Base-by-base conservation (phyloP, 345 rosid genomes). In the Pistacia atlantica region DNA sequence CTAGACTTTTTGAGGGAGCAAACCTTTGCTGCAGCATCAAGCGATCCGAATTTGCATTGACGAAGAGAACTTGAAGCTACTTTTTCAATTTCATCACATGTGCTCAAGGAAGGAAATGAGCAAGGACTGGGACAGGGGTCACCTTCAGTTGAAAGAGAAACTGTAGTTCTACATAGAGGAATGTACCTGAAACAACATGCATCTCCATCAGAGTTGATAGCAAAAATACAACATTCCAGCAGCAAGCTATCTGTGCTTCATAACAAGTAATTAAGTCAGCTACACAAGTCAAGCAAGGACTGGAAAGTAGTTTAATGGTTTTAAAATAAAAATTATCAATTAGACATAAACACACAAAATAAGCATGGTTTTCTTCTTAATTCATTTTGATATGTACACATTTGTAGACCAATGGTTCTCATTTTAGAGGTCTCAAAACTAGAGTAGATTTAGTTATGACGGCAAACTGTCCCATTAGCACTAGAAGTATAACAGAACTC, bases 21-120 rank as follows among this genome's bases (percentile, higher is more conserved):
- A 25, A 90, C 99, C 98, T 96, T 96, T 58, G 90, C 91, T 74
- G 83, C 97, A 76, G 92, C 93, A 57, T 88, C 87, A 82, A 83
- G 74, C 25, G 96, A 89, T 77, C 94, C 96, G 67, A 89, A 76
- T 73, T 86, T 87, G 89, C 92, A 93, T n/a, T 28, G 85, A 73
- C 83, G 70, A 69, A 93, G 83, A 68, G 89, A 88, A 81, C 90
- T 93, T 31, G 90, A 81, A 80, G 76, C 88, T 35, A 84, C 85
- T 79, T 78, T 90, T 74, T 82, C 90, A 75, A 90, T 85, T 86
- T 86, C 89, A 79, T 93, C 87, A 69, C 78, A 78, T 31, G 73
- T 61, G 25, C 88, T 79, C 18, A 90, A 77, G 67, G 94, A 88
- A 82, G 97, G 89, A 79, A 92, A 84, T 51, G 90, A 86, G 78